Conservation (phyloP, 192 early-diverging fungal species). For the Rhizophagus prolifer region DNA sequence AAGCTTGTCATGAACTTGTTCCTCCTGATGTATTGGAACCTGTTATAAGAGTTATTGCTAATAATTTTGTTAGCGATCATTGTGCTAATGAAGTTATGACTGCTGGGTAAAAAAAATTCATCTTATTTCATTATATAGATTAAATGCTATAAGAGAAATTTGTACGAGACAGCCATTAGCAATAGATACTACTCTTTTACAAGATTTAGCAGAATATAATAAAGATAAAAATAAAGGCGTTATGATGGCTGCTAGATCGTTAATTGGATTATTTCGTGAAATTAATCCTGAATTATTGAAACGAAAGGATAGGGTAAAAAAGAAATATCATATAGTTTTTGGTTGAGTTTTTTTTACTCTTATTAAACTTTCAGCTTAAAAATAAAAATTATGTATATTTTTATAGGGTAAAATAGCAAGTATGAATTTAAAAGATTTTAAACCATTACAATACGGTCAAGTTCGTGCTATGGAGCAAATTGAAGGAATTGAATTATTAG, state of each 20-base stretch:
- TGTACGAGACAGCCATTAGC: slow-evolving; percentile 87
- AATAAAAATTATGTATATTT: neutral
- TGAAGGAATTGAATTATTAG: slow-evolving; percentile 79
- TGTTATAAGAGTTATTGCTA: slow-evolving; percentile 87
- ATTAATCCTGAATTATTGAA: slow-evolving; percentile 92
- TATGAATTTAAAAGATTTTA: slow-evolving; percentile 66
- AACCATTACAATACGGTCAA: slow-evolving; percentile 72
- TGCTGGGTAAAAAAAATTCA: slow-evolving; percentile 61
- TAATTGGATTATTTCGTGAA: slow-evolving; percentile 92
- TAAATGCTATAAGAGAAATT: slow-evolving; percentile 86
- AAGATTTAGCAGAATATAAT: slow-evolving; percentile 90
- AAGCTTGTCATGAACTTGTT: slow-evolving; percentile 87
- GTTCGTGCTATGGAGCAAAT: slow-evolving; percentile 64
- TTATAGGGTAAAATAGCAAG: slow-evolving; percentile 73
- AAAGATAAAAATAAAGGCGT: slow-evolving; percentile 93
- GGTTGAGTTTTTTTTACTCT: neutral
- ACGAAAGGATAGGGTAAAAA: slow-evolving; percentile 75
- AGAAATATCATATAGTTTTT: neutral
- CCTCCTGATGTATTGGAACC: slow-evolving; percentile 91
- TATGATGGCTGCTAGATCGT: slow-evolving; percentile 86
- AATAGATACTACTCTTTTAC: slow-evolving; percentile 79
- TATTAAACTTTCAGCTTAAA: neutral
- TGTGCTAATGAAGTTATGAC: slow-evolving; percentile 91
- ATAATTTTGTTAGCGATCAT: slow-evolving; percentile 96
- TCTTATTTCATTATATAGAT: slow-evolving; percentile 6